Conservation (phyloP, 2,329 filamentous ascomycete genomes). For the Clonostachys byssicola region DNA sequence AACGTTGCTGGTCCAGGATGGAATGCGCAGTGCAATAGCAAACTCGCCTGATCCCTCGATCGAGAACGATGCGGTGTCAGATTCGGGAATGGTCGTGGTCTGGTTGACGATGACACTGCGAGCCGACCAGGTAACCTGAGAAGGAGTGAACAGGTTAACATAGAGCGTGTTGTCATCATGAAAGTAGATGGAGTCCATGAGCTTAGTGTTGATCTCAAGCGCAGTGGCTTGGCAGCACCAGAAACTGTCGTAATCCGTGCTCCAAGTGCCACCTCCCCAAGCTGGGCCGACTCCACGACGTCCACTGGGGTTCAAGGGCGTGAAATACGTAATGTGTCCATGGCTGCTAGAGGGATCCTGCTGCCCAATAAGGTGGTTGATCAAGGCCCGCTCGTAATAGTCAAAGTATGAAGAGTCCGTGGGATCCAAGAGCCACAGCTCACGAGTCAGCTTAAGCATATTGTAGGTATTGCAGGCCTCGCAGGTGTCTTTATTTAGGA, state of each 20-base stretch:
- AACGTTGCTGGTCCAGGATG: conserved; percentile 34
- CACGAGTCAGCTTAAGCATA: conserved; percentile 50
- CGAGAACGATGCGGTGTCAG: conserved; percentile 30
- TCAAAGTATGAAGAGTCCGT: conserved; percentile 39
- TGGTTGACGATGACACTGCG: conserved; percentile 33
- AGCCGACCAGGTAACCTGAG: conserved; percentile 35
- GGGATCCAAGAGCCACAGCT: conserved; percentile 41
- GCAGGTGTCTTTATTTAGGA: conserved; percentile 38
- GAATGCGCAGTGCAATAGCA: conserved; percentile 38
- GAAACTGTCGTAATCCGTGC: conserved; percentile 46
- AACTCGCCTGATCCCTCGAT: conserved; percentile 26
- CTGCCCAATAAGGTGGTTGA: conserved; percentile 46
- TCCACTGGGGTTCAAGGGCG: conserved; percentile 40
- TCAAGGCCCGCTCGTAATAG: conserved; percentile 44
- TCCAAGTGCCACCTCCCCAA: conserved; percentile 50
- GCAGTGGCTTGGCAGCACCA: conserved; percentile 51
- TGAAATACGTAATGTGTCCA: conserved; percentile 50
- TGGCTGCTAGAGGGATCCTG: conserved; percentile 37
- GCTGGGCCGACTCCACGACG: conserved; percentile 43
- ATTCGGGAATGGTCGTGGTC: conserved; percentile 33
- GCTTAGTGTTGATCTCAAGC: conserved; percentile 48
- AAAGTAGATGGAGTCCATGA: conserved; percentile 48
- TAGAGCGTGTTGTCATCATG: conserved; percentile 33
- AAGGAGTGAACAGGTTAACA: conserved; percentile 45
- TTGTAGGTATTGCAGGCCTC: conserved; percentile 53